Conservation (phyloP, 139 green algal genomes). For the Coelastrella sp. region DNA sequence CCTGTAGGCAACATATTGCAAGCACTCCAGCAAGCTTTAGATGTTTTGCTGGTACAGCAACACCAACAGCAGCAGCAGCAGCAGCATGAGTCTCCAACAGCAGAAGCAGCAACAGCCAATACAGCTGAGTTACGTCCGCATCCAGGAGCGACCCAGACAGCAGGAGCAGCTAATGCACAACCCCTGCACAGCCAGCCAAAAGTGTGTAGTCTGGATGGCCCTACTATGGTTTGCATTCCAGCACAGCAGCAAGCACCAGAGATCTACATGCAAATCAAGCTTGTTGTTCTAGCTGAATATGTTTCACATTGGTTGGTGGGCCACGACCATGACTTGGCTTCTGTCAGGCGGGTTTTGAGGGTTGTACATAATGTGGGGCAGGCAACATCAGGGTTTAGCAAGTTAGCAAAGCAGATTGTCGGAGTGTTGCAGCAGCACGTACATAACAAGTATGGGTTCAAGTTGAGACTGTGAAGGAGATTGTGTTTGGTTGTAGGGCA, state of each 20-base stretch:
- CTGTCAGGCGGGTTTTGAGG: neutral
- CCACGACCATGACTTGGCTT: neutral
- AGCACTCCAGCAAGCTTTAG: neutral
- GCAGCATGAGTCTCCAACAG: neutral
- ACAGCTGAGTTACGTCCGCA: too few species aligned
- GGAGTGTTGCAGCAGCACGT: neutral
- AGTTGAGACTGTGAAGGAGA: too few species aligned
- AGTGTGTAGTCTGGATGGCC: too few species aligned
- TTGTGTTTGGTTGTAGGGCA: too few species aligned
- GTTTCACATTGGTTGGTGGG: conserved; percentile 1
- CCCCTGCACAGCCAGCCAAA: too few species aligned
- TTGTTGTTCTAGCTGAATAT: conserved; percentile 11
- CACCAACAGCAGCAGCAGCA: neutral
- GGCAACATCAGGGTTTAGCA: neutral
- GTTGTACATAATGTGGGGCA: neutral
- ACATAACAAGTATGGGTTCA: too few species aligned
- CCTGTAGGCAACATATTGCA: neutral
- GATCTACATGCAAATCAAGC: neutral
- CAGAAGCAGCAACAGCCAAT: too few species aligned
- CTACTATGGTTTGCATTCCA: too few species aligned
- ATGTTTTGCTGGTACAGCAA: neutral
- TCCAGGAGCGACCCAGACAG: too few species aligned
- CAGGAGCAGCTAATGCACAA: too few species aligned
- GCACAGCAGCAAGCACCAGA: neutral
- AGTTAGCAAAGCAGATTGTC: neutral